Evolutionary conservation across 2,329 filamentous ascomycete genomes (phyloP).

Genomic region (Fusarium cicatricum): DNA sequence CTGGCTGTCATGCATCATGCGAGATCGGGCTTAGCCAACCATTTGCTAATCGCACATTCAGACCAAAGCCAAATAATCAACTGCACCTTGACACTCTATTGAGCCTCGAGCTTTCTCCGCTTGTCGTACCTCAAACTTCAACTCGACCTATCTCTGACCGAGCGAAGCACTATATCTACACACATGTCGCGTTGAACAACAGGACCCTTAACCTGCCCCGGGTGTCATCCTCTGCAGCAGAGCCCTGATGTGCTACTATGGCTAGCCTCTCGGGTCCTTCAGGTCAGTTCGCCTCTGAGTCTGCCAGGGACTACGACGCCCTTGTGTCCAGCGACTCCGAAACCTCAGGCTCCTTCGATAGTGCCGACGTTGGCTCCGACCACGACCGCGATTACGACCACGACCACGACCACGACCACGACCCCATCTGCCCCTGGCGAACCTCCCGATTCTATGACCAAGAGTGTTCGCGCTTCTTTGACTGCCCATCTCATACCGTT

Average conservation of each 20-base stretch:
- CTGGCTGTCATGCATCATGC: constrained; percentile 38
- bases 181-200: constrained; percentile 25
- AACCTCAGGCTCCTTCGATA: constrained; percentile 52
- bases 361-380: constrained; percentile 37
- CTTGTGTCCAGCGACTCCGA: constrained; percentile 27
- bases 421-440: constrained; percentile 49
- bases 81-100: constrained; percentile 13
- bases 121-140: too few species aligned
- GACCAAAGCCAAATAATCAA: constrained; percentile 26
- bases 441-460: constrained; percentile 50
- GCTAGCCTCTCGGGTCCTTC: constrained; percentile 36
- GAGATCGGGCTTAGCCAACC: constrained; percentile 35
- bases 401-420: constrained; percentile 12
- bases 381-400: too few species aligned
- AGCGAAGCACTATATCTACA: neutral
- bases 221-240: constrained; percentile 1
- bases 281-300: constrained; percentile 31
- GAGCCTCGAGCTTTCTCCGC: neutral
- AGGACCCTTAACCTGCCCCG: constrained; percentile 16
- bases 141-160: neutral
- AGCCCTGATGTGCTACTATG: constrained; percentile 40
- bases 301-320: constrained; percentile 22
- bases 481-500: constrained; percentile 57
- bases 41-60: constrained; percentile 39
- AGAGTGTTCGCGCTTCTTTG: constrained; percentile 58